Conservation (phyloP, 2,329 filamentous ascomycete species). For the Ophiostoma ips region DNA sequence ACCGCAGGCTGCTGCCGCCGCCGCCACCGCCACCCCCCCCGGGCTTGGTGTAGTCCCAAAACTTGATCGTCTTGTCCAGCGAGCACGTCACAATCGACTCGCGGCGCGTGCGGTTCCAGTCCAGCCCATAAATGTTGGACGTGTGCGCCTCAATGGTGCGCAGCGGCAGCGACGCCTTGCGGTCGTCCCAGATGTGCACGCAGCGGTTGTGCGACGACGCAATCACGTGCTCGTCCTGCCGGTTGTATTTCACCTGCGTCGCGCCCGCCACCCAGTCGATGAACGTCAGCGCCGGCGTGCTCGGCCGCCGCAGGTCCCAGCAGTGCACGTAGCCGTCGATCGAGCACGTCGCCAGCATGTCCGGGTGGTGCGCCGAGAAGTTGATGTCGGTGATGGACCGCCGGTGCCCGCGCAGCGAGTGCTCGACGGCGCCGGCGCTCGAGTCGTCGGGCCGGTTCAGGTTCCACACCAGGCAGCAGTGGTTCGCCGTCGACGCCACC, state of each 20-base stretch:
- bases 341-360: conserved; percentile 77
- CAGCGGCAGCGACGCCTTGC: conserved; percentile 63
- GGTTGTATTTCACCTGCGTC: conserved; percentile 90
- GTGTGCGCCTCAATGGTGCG: conserved; percentile 76
- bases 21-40: background rate
- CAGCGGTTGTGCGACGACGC: conserved; percentile 84
- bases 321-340: conserved; percentile 88
- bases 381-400: conserved; percentile 93
- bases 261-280: conserved; percentile 90
- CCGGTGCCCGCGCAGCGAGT: conserved; percentile 68
- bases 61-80: conserved; percentile 80
- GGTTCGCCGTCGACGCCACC: conserved; percentile 89
- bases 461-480: conserved; percentile 91
- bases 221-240: conserved; percentile 71
- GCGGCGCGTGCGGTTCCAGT: conserved; percentile 73
- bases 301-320: conserved; percentile 71
- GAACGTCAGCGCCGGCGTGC: conserved; percentile 63
- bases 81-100: conserved; percentile 75
- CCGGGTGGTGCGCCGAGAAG: conserved; percentile 84
- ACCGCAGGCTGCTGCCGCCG: background rate
- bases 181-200: conserved; percentile 80
- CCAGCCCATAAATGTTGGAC: conserved; percentile 89
- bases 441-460: conserved; percentile 67
- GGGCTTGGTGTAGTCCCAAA: conserved; percentile 58
- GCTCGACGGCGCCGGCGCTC: conserved; percentile 57